Base-by-base conservation (phyloP, 2,329 filamentous ascomycete genomes). In the Fonsecaea multimorphosa region DNA sequence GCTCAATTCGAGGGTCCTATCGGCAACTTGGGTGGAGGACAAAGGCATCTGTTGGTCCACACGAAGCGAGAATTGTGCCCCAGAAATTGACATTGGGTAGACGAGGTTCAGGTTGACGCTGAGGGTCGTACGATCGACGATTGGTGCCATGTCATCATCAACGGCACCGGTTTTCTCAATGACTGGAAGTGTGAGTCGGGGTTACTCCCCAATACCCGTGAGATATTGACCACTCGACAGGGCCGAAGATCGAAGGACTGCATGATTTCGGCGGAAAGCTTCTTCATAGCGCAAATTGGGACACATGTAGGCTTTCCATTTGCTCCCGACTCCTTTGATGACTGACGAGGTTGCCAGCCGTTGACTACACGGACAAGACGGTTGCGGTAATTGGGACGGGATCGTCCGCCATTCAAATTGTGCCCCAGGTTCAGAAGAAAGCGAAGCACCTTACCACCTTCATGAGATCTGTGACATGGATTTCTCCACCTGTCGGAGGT, bases 341-440 rank as follows among this genome's bases (percentile, higher is more conserved):
- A 54, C 55, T 64, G 54, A 64, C 61, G 14, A n/a, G n/a, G 8
- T 22, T 49, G n/a, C 14, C 24, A 66, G 63, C 36, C 14, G 34
- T 89, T 22, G 79, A 84, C 56, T 81, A 87, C 29, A 80, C 80
- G 44, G 82, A 81, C 58, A 89, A 89, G 73, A 81, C 82, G 16
- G 82, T 86, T 58, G 87, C 83, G n/a, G 82, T 90, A 58, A 85
- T 90, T 34, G 87, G 88, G 6, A 89, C 86, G 0, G 88, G 87
- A 1, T 85, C 87, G 0, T 86, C 86, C 0, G 87, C 87, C 0
- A 83, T 89, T 1, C 87, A 90, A 36, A 65, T 60, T 6, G 58
- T 65, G 22, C 63, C 63, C 6, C 63, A 65, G 46, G 46, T 64
- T 3, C 65, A 58, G 36, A 63, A 63, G 51, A 56, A 19, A 9